Percentiles rank a stretch among this genome's conserved stretches.
These are phyloP conservation scores for Simplicillium aogashimaense DNA, from an alignment of 2,329 filamentous ascomycete genomes.

Conservation along the genomic window DNA sequence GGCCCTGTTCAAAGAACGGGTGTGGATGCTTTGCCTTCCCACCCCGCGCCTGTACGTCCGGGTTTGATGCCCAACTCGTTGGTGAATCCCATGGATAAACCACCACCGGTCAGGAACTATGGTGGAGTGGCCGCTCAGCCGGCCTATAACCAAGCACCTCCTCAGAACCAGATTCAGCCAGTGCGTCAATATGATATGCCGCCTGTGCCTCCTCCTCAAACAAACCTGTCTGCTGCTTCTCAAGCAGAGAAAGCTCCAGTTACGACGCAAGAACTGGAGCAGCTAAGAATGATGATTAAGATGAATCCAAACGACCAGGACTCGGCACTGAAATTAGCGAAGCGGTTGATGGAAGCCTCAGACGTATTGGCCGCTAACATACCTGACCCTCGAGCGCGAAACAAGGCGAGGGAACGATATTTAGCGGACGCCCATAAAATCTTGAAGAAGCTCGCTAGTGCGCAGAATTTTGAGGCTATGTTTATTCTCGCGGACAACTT, in stretches of 20 bases:
- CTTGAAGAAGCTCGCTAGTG: constrained; percentile 73
- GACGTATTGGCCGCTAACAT: constrained; percentile 57
- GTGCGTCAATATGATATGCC: constrained; percentile 11
- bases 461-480: constrained; percentile 75
- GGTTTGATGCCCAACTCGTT: constrained; percentile 51
- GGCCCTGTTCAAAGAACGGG: constrained; percentile 20
- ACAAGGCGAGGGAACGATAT: constrained; percentile 74
- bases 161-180: constrained; percentile 21
- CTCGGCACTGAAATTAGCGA: constrained; percentile 64
- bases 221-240: constrained; percentile 11
- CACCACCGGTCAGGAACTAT: constrained; percentile 49
- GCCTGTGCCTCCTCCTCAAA: constrained; percentile 6
- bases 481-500: constrained; percentile 89
- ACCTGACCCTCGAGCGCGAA: constrained; percentile 60
- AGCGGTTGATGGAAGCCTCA: constrained; percentile 78
- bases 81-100: constrained; percentile 45
- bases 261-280: constrained; percentile 69
- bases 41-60: constrained; percentile 53
- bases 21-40: constrained; percentile 42
- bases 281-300: constrained; percentile 59
- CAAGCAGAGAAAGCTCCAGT: constrained; percentile 39
- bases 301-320: constrained; percentile 63
- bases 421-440: constrained; percentile 80
- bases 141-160: constrained; percentile 11
- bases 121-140: constrained; percentile 32